phyloP scores from a whole-genome alignment of 1,139 yeast species.

The Meyerozyma elateridarum region DNA sequence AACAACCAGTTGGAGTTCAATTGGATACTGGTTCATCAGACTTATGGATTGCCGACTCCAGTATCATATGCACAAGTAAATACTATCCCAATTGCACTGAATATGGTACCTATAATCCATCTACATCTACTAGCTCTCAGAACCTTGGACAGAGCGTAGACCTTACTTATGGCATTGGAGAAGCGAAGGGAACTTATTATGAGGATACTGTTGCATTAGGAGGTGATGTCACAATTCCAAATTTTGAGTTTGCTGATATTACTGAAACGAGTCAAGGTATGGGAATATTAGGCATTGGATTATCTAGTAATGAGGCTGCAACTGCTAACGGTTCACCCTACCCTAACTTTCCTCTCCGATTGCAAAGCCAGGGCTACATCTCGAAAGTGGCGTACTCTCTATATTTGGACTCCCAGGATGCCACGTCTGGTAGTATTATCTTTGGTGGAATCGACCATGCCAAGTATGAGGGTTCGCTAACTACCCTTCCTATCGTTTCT shows the following conservation, averaged over 20 bases:
- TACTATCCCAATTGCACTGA: background rate
- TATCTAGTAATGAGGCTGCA: conserved; percentile 9
- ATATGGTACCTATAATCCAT: conserved; percentile 8
- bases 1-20: conserved; percentile 8
- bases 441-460: conserved; percentile 14
- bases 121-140: conserved; percentile 8
- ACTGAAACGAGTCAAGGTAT: conserved; percentile 7
- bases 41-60: conserved; percentile 9
- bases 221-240: conserved; percentile 5
- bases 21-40: conserved; percentile 15
- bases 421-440: conserved; percentile 9
- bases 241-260: conserved; percentile 16
- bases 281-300: conserved; percentile 20
- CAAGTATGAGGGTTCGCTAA: conserved; percentile 12
- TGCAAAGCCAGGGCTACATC: conserved; percentile 23
- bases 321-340: no score
- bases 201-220: conserved; percentile 8
- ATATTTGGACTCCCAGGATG: conserved; percentile 13
- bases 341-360: conserved; percentile 18
- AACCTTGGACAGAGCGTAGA: conserved; percentile 5
- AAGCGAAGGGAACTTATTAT: conserved; percentile 9
- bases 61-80: no score
- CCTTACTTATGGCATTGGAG: conserved; percentile 10
- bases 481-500: conserved; percentile 16
- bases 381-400: conserved; percentile 29